Evolutionary conservation across 1,284 basidiomycete species (phyloP).

Genomic region (Waitea zeae): DNA sequence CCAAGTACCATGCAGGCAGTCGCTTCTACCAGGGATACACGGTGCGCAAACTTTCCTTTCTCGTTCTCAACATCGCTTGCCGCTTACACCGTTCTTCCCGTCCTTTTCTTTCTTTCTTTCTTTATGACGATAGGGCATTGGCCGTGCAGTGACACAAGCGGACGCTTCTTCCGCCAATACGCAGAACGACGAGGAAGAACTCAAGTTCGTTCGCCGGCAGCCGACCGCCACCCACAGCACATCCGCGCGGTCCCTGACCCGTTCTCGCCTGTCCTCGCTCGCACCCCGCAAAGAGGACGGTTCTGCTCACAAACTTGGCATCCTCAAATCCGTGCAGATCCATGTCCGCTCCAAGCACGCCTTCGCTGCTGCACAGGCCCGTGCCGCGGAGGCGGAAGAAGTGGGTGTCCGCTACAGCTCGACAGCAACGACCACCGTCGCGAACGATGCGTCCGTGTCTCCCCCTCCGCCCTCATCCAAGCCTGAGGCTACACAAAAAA

Average conservation of each 20-base stretch:
- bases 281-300: too few species aligned
- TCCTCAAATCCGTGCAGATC: conserved; percentile 39
- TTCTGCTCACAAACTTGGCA: conserved; percentile 28
- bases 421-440: not conserved
- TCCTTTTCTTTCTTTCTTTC: too few species aligned
- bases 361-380: conserved; percentile 17
- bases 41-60: conserved; percentile 14
- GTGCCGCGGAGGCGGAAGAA: too few species aligned
- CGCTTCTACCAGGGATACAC: conserved; percentile 48
- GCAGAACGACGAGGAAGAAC: conserved; percentile 39
- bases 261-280: conserved; percentile 14
- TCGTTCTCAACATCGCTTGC: not conserved
- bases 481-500: not conserved
- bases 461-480: not conserved
- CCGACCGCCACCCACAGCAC: too few species aligned
- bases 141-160: conserved; percentile 52
- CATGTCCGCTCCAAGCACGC: conserved; percentile 41
- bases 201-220: not conserved
- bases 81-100: not conserved
- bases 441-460: not conserved
- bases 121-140: conserved; percentile 44
- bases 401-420: not conserved
- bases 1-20: conserved; percentile 50
- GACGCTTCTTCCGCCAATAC: conserved; percentile 36
- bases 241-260: conserved; percentile 14